Evolutionary conservation across 495 filamentous ascomycete species (phyloP), one percentile per base, ranked within the genome.

Genomic region (Podospora bellae-mahoneyi): DNA sequence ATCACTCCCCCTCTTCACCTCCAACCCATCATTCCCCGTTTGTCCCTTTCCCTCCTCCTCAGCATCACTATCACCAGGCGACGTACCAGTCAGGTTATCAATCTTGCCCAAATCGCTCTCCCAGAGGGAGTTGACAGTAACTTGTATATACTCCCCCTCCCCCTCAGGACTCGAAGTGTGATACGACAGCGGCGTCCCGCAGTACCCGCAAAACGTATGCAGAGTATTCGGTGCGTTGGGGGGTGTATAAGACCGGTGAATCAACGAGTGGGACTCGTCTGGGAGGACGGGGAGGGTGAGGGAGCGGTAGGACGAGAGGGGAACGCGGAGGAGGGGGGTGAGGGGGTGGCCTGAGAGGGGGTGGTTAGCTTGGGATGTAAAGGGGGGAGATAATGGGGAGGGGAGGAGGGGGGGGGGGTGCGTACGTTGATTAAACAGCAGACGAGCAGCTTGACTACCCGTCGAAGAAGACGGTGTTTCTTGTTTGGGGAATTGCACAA

Each of bases 131-230:
- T 90, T 90, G 30, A 97, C 82, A 3, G 92, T 87, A 58, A 96
- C 77, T 30, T 84, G 85, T 75, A 97, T 91, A 69, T 83, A 92
- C 15, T 93, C 86, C 5, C 88, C 88, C 72, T 94, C 91, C 44
- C 82, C 84, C 0, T 69, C 75, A 0, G 90, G 89, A 15, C 85
- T 73, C 74, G 96, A 92, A 62, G 86, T 88, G 93, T 93, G 96
- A 69, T 88, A 90, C 0, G 86, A 88, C 56, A 97, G 80, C 5
- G 88, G 89, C 2, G 92, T 94, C 20, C 93, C 93, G 75, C 93
- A 96, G 80, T 91, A 94, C 0, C 93, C 93, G 77, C 93, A 97
- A 78, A 97, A 97, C 64, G 91, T 86, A 60, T 91, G 89, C 75
- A 87, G 86, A 0, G 86, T 78, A 69, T 85, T 78, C 19, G 84